Evolutionary conservation across 2,329 filamentous ascomycete species (phyloP).

Genomic region (Colletotrichum plurivorum): DNA sequence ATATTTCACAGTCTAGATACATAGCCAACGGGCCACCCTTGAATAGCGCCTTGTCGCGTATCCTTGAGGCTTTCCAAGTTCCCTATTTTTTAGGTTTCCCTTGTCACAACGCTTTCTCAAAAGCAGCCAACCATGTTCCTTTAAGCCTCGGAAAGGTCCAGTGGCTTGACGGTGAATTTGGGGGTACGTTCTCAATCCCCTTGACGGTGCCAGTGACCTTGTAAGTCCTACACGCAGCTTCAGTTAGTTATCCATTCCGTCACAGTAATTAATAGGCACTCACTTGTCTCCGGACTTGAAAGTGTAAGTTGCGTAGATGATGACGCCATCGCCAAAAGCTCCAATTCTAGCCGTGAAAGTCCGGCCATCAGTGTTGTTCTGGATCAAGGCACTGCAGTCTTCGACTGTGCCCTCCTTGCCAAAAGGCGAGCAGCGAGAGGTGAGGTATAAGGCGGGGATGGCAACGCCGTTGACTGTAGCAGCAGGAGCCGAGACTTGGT

Average conservation of each 20-base stretch:
- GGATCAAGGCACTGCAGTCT: background rate
- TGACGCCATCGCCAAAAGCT: background rate
- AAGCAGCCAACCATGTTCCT: no score
- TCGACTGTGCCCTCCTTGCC: background rate
- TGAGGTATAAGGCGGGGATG: background rate
- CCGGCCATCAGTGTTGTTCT: background rate
- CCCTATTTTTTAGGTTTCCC: no score
- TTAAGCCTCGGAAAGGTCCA: background rate
- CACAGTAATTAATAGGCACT: background rate
- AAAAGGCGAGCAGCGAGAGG: background rate
- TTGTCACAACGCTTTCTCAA: no score
- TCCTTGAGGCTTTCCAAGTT: no score
- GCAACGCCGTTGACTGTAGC: background rate
- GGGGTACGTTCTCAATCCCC: background rate
- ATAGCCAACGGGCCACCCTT: no score
- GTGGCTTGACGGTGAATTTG: background rate
- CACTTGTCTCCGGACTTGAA: slow-evolving; percentile 1
- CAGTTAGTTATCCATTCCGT: background rate
- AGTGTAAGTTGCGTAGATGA: background rate
- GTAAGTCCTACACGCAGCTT: background rate
- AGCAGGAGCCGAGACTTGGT: background rate
- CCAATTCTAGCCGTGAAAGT: background rate
- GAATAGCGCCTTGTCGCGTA: no score
- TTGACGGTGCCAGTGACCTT: background rate
- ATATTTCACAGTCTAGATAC: no score